Conservation (phyloP, 306 rosid genomes). For the Morella rubra region DNA sequence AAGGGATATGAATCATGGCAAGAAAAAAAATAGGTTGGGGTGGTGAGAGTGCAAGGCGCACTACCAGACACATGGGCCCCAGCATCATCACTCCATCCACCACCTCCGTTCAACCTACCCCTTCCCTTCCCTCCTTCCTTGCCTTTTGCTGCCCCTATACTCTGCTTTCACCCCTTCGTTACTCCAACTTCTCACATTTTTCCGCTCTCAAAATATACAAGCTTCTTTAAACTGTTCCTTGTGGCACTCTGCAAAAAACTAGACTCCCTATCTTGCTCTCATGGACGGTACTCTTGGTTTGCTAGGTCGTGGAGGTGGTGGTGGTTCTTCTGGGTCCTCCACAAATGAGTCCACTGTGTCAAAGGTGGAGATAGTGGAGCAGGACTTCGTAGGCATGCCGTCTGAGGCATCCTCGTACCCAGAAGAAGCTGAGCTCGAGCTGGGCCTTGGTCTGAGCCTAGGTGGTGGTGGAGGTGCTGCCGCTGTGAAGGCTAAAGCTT, state of each 20-base stretch:
- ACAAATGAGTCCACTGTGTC: conserved; percentile 35
- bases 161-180: conserved; percentile 17
- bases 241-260: background rate
- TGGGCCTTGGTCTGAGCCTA: conserved; percentile 49
- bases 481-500: conserved; percentile 29
- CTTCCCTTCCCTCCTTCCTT: conserved; percentile 8
- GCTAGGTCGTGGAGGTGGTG: conserved; percentile 25
- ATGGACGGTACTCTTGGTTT: conserved; percentile 48
- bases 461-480: conserved; percentile 32
- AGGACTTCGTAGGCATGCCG: conserved; percentile 39
- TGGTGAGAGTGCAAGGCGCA: conserved; percentile 50
- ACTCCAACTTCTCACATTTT: background rate
- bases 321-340: conserved; percentile 43
- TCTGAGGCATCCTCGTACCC: conserved; percentile 45
- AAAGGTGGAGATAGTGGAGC: conserved; percentile 34
- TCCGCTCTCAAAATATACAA: background rate
- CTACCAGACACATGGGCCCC: conserved; percentile 61
- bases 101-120: conserved; percentile 28
- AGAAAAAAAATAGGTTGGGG: conserved; percentile 19
- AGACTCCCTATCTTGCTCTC: conserved; percentile 1
- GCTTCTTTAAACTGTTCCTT: background rate
- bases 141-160: conserved; percentile 23
- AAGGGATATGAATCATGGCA: conserved; percentile 35
- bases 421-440: conserved; percentile 56
- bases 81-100: conserved; percentile 51